These are phyloP conservation scores for Prunus davidiana DNA, from an alignment of 306 rosid genomes.

Conservation along the genomic window DNA sequence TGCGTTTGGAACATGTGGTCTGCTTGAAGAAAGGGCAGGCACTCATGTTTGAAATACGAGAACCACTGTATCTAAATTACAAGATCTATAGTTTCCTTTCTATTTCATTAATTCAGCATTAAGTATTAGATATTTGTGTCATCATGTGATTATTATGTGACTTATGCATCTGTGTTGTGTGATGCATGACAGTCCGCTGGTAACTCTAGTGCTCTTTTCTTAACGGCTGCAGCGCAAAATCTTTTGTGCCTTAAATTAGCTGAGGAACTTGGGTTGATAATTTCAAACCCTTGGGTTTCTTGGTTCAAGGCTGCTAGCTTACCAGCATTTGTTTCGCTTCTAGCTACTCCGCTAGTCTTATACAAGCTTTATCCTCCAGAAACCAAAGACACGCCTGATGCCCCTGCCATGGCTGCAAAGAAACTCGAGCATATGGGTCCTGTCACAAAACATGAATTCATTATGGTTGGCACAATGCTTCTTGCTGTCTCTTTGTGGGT, in stretches of 20 bases:
- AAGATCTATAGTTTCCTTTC: not conserved
- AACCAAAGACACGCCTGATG: constrained; percentile 92
- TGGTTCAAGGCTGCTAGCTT: constrained; percentile 92
- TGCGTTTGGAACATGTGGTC: not conserved
- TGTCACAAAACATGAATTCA: constrained; percentile 67
- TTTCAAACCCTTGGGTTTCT: constrained; percentile 81
- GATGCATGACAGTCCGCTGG: constrained; percentile 71
- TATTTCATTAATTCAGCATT: not conserved
- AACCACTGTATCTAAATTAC: not conserved
- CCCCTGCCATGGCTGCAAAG: constrained; percentile 86
- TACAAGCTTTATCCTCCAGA: constrained; percentile 89
- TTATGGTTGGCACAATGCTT: constrained; percentile 90
- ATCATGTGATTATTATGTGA: constrained; percentile 27
- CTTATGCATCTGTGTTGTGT: constrained; percentile 41
- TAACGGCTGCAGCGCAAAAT: constrained; percentile 99
- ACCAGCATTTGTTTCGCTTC: constrained; percentile 69
- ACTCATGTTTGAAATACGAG: not conserved
- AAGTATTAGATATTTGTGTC: not conserved
- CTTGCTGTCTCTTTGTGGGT: constrained; percentile 94
- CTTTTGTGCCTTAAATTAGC: constrained; percentile 83
- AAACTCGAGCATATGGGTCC: constrained; percentile 84
- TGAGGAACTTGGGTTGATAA: constrained; percentile 73
- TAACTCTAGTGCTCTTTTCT: constrained; percentile 98
- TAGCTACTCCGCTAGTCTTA: constrained; percentile 73
- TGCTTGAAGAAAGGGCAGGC: not conserved